phyloP scores from a whole-genome alignment of 2,329 filamentous ascomycete species.

The Didymella glomerata region DNA sequence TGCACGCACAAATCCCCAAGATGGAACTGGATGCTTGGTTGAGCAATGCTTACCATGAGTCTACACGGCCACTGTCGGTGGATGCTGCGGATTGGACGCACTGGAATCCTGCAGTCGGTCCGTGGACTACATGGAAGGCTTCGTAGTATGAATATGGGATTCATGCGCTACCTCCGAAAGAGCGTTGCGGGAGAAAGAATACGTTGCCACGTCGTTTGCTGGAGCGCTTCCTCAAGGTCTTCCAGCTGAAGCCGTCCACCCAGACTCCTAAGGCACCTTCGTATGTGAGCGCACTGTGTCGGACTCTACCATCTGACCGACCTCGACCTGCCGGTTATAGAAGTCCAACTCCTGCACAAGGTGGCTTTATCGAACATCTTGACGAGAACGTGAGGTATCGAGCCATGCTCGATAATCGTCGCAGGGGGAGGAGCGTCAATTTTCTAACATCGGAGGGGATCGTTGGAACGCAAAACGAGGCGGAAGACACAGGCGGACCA shows the following conservation, averaged over 20 bases:
- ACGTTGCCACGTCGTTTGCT: background rate
- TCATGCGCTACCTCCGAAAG: background rate
- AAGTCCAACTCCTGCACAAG: background rate
- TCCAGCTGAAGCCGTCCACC: background rate
- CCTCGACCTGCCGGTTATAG: background rate
- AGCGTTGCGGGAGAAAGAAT: background rate
- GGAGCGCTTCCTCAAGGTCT: background rate
- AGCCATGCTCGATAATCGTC: background rate
- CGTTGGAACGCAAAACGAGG: background rate
- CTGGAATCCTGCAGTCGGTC: background rate
- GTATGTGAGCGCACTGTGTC: background rate
- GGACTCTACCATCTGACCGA: background rate
- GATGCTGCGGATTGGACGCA: background rate
- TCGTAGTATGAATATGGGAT: background rate
- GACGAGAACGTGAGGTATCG: background rate
- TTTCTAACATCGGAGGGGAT: background rate
- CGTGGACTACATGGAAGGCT: background rate
- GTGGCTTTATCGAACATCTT: conserved; percentile 4
- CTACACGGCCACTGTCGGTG: background rate
- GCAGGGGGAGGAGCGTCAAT: background rate
- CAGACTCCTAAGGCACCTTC: background rate
- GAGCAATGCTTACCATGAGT: background rate
- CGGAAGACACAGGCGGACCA: background rate
- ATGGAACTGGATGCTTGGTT: background rate
- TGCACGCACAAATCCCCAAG: background rate